These are phyloP conservation scores for Peterozyma toletana DNA, from an alignment of 805 yeast genomes.

Conservation along the genomic window DNA sequence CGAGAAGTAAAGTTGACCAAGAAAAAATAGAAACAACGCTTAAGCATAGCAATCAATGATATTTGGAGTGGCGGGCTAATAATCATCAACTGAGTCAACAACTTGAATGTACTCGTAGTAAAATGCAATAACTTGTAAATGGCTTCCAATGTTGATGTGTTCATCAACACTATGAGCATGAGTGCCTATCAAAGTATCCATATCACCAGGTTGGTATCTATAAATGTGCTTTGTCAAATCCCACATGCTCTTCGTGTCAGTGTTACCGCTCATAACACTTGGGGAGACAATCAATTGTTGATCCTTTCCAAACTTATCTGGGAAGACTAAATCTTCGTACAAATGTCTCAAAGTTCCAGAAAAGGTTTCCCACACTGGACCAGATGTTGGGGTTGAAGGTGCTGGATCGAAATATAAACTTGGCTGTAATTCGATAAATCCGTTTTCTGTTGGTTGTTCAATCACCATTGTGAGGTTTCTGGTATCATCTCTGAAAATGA, in stretches of 20 bases:
- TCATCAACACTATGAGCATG: constrained; percentile 63
- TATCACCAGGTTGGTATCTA: constrained; percentile 44
- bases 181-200: constrained; percentile 22
- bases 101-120: constrained; percentile 40
- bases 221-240: constrained; percentile 44
- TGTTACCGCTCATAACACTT: constrained; percentile 47
- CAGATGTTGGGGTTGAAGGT: constrained; percentile 28
- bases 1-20: no score
- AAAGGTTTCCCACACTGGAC: constrained; percentile 30
- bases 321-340: constrained; percentile 43
- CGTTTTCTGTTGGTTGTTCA: constrained; percentile 14
- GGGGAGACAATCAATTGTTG: constrained; percentile 33
- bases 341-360: constrained; percentile 51
- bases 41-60: no score
- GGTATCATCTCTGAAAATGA: constrained; percentile 19
- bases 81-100: constrained; percentile 18
- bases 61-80: no score
- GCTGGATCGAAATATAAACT: constrained; percentile 27
- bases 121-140: constrained; percentile 52
- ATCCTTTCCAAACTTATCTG: constrained; percentile 11
- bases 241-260: constrained; percentile 59
- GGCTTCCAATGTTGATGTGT: constrained; percentile 43
- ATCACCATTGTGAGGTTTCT: constrained; percentile 2
- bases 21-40: no score
- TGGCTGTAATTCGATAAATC: constrained; percentile 10